Evolutionary conservation across 805 yeast genomes (phyloP).

Genomic region (Wickerhamiella sorbophila): DNA sequence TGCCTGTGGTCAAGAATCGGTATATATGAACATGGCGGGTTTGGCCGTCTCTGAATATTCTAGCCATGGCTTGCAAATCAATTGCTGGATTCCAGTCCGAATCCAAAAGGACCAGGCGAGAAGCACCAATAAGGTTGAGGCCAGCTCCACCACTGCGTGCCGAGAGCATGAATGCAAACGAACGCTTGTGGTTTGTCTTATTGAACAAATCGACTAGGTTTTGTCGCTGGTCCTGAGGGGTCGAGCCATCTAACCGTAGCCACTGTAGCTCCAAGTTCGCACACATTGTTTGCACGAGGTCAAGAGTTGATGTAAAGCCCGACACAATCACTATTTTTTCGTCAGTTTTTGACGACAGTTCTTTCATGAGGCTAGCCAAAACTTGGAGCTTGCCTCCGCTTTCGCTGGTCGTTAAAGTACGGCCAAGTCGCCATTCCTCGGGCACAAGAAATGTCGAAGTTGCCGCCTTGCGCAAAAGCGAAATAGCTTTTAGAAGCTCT

Average conservation of each 20-base stretch:
- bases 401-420: slow-evolving; percentile 3
- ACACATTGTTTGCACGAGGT: slow-evolving; percentile 49
- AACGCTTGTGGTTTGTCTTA: slow-evolving; percentile 25
- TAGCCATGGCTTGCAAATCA: slow-evolving; percentile 95
- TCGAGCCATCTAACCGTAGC: slow-evolving; percentile 70
- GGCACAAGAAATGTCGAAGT: slow-evolving; percentile 37
- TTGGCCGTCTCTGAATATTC: slow-evolving; percentile 93
- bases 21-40: slow-evolving; percentile 62
- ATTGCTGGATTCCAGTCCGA: slow-evolving; percentile 98
- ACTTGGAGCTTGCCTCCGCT: slow-evolving; percentile 51
- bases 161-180: slow-evolving; percentile 61
- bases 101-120: slow-evolving; percentile 72
- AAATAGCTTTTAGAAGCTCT: slow-evolving; percentile 47
- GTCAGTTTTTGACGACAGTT: slow-evolving; percentile 30
- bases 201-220: slow-evolving; percentile 58
- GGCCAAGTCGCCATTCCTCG: neutral
- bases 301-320: slow-evolving; percentile 76
- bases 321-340: slow-evolving; percentile 83
- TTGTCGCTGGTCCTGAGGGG: slow-evolving; percentile 53
- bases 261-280: slow-evolving; percentile 35
- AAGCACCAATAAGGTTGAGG: slow-evolving; percentile 81
- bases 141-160: slow-evolving; percentile 94
- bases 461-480: slow-evolving; percentile 64
- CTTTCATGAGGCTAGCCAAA: slow-evolving; percentile 40
- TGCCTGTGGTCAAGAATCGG: slow-evolving; percentile 72